A percentile compares a stretch with the other conserved stretches of the same genome.
phyloP scores from a whole-genome alignment of 192 early-diverging fungal genomes.

The Coemansia javaensis region DNA sequence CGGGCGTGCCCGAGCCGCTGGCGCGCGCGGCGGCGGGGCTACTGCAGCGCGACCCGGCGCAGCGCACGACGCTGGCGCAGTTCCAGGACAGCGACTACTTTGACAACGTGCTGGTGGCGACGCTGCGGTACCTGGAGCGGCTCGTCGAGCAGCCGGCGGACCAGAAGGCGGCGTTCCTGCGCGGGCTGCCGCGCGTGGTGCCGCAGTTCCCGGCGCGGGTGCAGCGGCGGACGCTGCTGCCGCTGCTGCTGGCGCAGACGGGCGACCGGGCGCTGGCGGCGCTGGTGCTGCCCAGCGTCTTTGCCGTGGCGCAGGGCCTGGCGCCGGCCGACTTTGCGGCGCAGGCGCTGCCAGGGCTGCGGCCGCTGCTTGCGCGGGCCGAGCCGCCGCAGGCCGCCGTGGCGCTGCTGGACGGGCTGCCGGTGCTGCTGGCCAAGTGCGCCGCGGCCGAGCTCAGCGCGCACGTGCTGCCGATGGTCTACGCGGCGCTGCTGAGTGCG shows the following conservation, averaged over 20 bases:
- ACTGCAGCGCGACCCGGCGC: slow-evolving; percentile 51
- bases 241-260: slow-evolving; percentile 63
- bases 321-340: slow-evolving; percentile 58
- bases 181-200: slow-evolving; percentile 64
- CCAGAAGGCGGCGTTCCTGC: slow-evolving; percentile 76
- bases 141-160: slow-evolving; percentile 74
- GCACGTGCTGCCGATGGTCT: slow-evolving; percentile 72
- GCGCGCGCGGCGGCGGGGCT: slow-evolving; percentile 52
- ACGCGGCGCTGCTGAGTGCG: slow-evolving; percentile 58
- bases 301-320: slow-evolving; percentile 62
- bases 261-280: slow-evolving; percentile 72
- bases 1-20: slow-evolving; percentile 53
- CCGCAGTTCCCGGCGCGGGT: slow-evolving; percentile 68
- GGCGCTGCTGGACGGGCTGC: slow-evolving; percentile 61
- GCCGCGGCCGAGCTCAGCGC: slow-evolving; percentile 50
- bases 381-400: slow-evolving; percentile 64
- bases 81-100: slow-evolving; percentile 72
- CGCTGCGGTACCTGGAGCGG: slow-evolving; percentile 72
- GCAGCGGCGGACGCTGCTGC: slow-evolving; percentile 66
- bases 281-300: slow-evolving; percentile 72
- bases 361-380: slow-evolving; percentile 55
- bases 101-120: slow-evolving; percentile 72
- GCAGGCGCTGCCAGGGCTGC: slow-evolving; percentile 58
- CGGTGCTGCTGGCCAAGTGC: slow-evolving; percentile 63
- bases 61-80: slow-evolving; percentile 56